Conservation (phyloP, 2,329 filamentous ascomycete species). For the Colletotrichum gloeosporioides region DNA sequence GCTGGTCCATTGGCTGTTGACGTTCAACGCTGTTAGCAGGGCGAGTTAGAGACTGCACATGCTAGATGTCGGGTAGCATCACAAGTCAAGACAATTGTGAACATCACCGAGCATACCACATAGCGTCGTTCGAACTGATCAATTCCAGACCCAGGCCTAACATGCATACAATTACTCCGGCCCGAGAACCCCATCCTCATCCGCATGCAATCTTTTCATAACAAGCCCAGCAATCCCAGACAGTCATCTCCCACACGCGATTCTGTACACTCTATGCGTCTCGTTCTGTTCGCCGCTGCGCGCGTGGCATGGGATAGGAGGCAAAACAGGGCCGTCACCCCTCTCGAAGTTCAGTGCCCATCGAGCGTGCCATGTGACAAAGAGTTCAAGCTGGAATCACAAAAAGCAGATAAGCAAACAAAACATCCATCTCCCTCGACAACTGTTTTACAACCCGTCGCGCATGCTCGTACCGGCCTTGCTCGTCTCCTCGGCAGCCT, state of each 20-base stretch:
- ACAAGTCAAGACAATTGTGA: too few species aligned
- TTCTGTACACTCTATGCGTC: not conserved
- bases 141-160: not conserved
- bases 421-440: not conserved
- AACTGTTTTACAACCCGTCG: conserved; percentile 42
- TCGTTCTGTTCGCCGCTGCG: not conserved
- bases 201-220: not conserved
- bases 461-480: conserved; percentile 55
- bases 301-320: not conserved
- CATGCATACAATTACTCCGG: not conserved
- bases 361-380: not conserved
- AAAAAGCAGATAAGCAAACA: not conserved
- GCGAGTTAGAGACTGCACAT: too few species aligned
- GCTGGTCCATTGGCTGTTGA: too few species aligned
- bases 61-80: too few species aligned
- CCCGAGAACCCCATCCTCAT: not conserved
- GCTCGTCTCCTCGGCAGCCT: conserved; percentile 50
- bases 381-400: not conserved
- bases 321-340: too few species aligned
- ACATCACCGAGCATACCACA: not conserved
- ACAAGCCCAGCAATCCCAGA: not conserved
- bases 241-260: not conserved
- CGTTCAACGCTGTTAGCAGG: not conserved
- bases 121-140: not conserved
- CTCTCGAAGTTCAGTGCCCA: too few species aligned